Evolutionary conservation across 495 filamentous ascomycete species (phyloP), one percentile per base, ranked within the genome.

Genomic region (Penicillium maclennaniae): DNA sequence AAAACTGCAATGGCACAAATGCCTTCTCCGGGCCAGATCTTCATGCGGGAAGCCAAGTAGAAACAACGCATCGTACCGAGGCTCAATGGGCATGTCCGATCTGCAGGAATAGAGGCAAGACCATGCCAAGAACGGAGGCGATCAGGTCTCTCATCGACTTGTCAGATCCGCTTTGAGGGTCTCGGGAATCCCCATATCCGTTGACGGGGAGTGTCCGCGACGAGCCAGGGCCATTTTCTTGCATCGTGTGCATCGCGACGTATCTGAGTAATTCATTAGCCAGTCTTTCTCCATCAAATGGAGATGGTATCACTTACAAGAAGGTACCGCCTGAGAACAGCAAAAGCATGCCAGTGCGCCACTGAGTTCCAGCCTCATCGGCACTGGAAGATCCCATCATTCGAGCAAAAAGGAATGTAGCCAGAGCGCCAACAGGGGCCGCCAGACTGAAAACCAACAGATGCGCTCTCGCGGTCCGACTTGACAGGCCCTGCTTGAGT

Each of bases 231-330:
- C 83, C 82, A 41, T 86, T 84, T 61, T 95, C 91, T 65, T 92
- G 89, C 91, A 97, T 96, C 3, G 91, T 90, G 65, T 98, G 93
- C 92, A 97, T 95, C 2, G 93, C 95, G 25, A 98, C 93, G 63
- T 98, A 97, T 65, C 91, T 96, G 49, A 10, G 19, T 9, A 16
- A 38, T 4, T 37, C 10, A 46, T 70, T 53, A 67, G 54, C 40
- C 41, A 41, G 14, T 40, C 7, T 39, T 25, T 50, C 23, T 42
- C 21, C 16, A 34, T 10, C 10, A 23, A 8, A 0, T 5, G 25
- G 48, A 41, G 38, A 14, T 4, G 9, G 31, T 26, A 38, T 50
- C 9, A 79, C 88, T 80, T 71, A 96, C 90, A 98, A 74, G 67
- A 98, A 98, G 4, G 93, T 98, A 15, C 93, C 93, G 2, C 85